Conservation (phyloP, 768 basidiomycete genomes). For the Macrolepiota albuminosa region DNA sequence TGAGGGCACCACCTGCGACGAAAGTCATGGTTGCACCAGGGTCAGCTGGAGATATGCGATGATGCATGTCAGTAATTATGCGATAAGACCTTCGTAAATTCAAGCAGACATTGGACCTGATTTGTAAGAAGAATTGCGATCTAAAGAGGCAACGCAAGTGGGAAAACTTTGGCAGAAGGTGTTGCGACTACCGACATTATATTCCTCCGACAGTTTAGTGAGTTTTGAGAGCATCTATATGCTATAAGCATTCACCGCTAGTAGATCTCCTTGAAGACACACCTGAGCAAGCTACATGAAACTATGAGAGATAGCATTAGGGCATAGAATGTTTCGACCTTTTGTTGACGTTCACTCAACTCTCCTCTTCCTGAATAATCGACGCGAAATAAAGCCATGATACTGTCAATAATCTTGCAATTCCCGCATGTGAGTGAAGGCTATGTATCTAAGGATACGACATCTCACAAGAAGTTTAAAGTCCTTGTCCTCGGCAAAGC, state of each 20-base stretch:
- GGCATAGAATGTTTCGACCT: conserved; percentile 34
- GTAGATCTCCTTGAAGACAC: not conserved
- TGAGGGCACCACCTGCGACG: conserved; percentile 88
- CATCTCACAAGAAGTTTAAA: conserved; percentile 59
- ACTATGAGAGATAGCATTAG: conserved; percentile 11
- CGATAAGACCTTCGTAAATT: not conserved
- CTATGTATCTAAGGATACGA: not conserved
- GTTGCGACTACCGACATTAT: conserved; percentile 48
- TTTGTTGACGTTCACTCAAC: conserved; percentile 90
- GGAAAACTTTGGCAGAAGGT: not conserved
- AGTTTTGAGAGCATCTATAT: conserved; percentile 84
- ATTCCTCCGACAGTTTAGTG: conserved; percentile 89
- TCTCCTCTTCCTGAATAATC: conserved; percentile 94
- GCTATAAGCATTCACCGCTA: not conserved
- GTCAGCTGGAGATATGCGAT: conserved; percentile 51
- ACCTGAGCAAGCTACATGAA: conserved; percentile 76
- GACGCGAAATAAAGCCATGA: conserved; percentile 95
- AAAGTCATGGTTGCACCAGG: conserved; percentile 95
- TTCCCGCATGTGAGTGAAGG: conserved; percentile 8
- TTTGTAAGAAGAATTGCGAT: conserved; percentile 87
- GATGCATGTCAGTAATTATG: not conserved
- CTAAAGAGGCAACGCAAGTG: conserved; percentile 33
- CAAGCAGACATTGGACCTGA: conserved; percentile 75
- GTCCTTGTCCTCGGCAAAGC: conserved; percentile 88
- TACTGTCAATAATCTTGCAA: conserved; percentile 84